Base-by-base conservation (phyloP, 495 filamentous ascomycete species). In the Thermochaetoides thermophila region DNA sequence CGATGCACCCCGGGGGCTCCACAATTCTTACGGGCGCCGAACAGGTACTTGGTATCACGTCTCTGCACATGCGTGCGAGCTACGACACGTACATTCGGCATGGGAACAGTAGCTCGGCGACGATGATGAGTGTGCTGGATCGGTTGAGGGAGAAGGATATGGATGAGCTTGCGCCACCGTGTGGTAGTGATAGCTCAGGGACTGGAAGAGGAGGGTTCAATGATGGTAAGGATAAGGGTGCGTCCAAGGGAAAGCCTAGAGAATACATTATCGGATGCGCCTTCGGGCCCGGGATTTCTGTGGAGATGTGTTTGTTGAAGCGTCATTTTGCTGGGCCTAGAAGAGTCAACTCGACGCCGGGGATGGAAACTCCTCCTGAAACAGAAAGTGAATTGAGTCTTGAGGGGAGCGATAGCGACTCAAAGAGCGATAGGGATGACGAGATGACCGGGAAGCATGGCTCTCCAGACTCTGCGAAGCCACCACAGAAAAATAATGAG, bases 11-110 rank as follows among this genome's bases (percentile, higher is more conserved):
- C 0, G 75, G 75, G 4, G 75, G 75, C 20, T 49, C 66, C 11
- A 71, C 73, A 7, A 77, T 80, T 33, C 60, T 79, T 9, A 66
- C 71, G 5, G 69, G 71, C 5, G 68, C 73, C 1, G 66, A 77
- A 47, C 50, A 53, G 23, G 60, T 55, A 7, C 60, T 74, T 57
- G 41, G 50, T 12, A 61, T 80, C 14, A 61, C 64, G 0, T 49
- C 68, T 1, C 63, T 73, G 42, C 67, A 75, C 37, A 61, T 78
- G 57, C 61, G 67, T 34, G 71, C 71, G 4, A 68, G 61, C 38
- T 72, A 74, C 37, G 70, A 75, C 37, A 67, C 69, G 35, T 78
- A 78, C 48, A 67, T 73, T 34, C 64, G 64, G 28, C 72, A 73
- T 41, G 73, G 73, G 4, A 78, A 78, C 45, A 70, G 65, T 28